Percentiles rank a stretch among this genome's conserved stretches.
Evolutionary conservation across 305 asterid species (phyloP).

Genomic region (Fraxinus angustifolia): DNA sequence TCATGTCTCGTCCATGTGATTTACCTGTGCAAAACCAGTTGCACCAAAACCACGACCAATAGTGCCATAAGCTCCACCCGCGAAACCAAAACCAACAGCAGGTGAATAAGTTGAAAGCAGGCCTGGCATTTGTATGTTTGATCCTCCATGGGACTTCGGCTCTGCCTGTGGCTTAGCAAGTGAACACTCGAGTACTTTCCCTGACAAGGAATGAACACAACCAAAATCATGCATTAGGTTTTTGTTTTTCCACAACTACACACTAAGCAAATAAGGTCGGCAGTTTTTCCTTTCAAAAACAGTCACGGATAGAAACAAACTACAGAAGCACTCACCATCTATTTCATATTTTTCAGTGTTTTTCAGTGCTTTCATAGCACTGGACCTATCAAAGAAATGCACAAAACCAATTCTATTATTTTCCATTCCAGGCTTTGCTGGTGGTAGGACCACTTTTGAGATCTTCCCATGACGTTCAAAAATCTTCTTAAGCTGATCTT

Average conservation of each 20-base stretch:
- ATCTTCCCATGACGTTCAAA: constrained; percentile 54
- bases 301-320: not conserved
- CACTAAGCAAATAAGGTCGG: not conserved
- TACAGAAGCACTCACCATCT: constrained; percentile 33
- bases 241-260: not conserved
- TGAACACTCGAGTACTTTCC: constrained; percentile 48
- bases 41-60: constrained; percentile 30
- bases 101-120: constrained; percentile 43
- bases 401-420: constrained; percentile 53
- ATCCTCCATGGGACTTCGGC: constrained; percentile 39
- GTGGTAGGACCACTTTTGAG: constrained; percentile 47
- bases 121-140: constrained; percentile 31
- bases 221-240: not conserved
- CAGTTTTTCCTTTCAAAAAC: not conserved
- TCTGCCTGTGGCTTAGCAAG: constrained; percentile 61
- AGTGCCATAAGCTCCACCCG: constrained; percentile 42
- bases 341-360: constrained; percentile 50
- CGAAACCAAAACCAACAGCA: constrained; percentile 46
- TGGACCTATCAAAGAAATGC: constrained; percentile 47
- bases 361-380: constrained; percentile 35
- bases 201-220: constrained; percentile 22
- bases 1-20: not conserved
- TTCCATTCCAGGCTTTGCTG: constrained; percentile 52
- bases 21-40: constrained; percentile 43
- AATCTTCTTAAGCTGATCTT: constrained; percentile 27